phyloP scores from a whole-genome alignment of 495 filamentous ascomycete genomes.

The Amniculicola lignicola region DNA sequence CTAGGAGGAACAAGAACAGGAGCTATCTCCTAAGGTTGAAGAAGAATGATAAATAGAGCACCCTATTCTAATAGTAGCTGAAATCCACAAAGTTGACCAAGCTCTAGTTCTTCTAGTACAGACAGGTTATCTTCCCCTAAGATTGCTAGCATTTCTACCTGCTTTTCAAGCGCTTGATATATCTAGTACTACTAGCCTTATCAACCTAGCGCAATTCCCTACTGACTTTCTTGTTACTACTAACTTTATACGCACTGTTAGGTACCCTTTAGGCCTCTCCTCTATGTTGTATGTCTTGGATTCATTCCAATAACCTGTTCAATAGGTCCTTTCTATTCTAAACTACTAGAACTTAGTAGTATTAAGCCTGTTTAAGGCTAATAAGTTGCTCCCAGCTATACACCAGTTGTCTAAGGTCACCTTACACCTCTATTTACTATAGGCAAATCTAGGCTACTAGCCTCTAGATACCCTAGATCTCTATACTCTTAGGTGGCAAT shows the following conservation, averaged over 20 bases:
- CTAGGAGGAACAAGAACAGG: conserved; percentile 69
- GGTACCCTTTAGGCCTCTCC: neutral
- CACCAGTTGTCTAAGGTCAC: conserved; percentile 36
- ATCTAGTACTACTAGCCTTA: conserved; percentile 42
- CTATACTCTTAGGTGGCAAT: conserved; percentile 4
- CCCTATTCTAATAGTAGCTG: conserved; percentile 44
- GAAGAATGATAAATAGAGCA: conserved; percentile 54
- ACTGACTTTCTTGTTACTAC: conserved; percentile 49
- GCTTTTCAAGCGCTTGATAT: conserved; percentile 48
- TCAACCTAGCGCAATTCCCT: conserved; percentile 43
- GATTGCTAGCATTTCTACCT: conserved; percentile 42
- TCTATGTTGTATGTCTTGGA: conserved; percentile 43
- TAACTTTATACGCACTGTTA: conserved; percentile 57
- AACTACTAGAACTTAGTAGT: conserved; percentile 46
- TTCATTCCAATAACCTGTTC: conserved; percentile 54
- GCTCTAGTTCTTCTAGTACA: conserved; percentile 47
- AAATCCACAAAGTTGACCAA: conserved; percentile 45
- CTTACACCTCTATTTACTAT: conserved; percentile 60
- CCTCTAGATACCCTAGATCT: conserved; percentile 17
- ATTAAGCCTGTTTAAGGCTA: conserved; percentile 63
- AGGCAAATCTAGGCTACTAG: conserved; percentile 37
- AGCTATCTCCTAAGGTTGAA: conserved; percentile 62
- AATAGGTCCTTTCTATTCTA: conserved; percentile 56
- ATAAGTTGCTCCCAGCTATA: conserved; percentile 49
- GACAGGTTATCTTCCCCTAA: conserved; percentile 28